Evolutionary conservation across 2,329 filamentous ascomycete species (phyloP), one percentile per base, ranked within the genome.

Genomic region (Teratosphaeria gauchensis): DNA sequence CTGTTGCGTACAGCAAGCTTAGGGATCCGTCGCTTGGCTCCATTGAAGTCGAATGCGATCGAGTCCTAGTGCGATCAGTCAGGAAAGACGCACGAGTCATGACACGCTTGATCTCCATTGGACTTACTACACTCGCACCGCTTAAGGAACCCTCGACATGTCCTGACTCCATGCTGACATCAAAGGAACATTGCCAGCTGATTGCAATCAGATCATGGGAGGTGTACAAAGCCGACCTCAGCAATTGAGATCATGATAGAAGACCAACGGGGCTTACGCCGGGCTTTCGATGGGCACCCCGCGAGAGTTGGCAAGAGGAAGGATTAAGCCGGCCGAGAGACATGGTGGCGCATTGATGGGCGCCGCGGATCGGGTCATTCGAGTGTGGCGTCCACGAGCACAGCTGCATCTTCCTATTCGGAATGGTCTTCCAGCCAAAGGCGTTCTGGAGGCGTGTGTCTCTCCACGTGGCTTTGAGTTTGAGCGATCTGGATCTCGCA

Each of bases 1-100:
- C 51, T 56, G 46, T 64, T 65, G 38, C 64, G 61, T 31, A 66
- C 63, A 31, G 62, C 63, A 38, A 68, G 63, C 56, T 65, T 67
- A 9, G 67, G 67, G 16, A 66, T 54, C 30, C 63, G 62, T 53
- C 58, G 57, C 35, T 58, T 53, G 31, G 58, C 56, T 11, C 59
- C 61, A 56, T 61, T 61, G 57, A 35, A 31, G 19, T 53, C 52
- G 28, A 11, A 31, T 16, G 52, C 11, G 28, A 48, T 48, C 9
- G 42, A 8, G 6, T 48, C 19, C 42, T 48, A n/a, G 42, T 19
- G 14, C n/a, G n/a, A 16, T 42, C 35, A 42, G 35, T 28, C 24
- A 2, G 4, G 35, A 16, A 16, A 42, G 33, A 38, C 14, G 33
- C 11, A 11, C 33, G 33, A 38, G 33, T 38, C 33, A 38, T 38